Percentiles rank a stretch among this genome's conserved stretches.
phyloP scores from a whole-genome alignment of 495 filamentous ascomycete species.

The Hyaloscypha finlandica region DNA sequence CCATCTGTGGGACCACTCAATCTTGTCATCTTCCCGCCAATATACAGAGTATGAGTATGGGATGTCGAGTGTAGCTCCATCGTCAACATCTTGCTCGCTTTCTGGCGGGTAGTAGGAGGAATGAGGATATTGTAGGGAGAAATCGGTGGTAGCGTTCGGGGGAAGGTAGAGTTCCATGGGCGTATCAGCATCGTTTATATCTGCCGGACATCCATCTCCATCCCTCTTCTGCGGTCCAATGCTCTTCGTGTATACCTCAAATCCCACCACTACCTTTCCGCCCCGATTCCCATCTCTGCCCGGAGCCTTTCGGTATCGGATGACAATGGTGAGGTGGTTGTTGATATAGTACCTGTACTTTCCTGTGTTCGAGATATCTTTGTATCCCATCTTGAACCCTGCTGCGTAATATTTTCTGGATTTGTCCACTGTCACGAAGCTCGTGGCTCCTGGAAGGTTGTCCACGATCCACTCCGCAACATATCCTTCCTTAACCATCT shows the following conservation, averaged over 20 bases:
- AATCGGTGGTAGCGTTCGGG: slow-evolving; percentile 51
- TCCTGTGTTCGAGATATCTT: slow-evolving; percentile 60
- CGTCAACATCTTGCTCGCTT: slow-evolving; percentile 51
- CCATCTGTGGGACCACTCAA: slow-evolving; percentile 90
- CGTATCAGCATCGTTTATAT: slow-evolving; percentile 61
- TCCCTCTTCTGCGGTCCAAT: slow-evolving; percentile 61
- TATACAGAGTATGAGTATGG: slow-evolving; percentile 94
- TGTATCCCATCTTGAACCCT: slow-evolving; percentile 91
- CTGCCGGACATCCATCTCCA: slow-evolving; percentile 64
- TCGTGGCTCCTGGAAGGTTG: slow-evolving; percentile 90
- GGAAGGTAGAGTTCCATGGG: slow-evolving; percentile 69
- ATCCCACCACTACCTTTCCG: slow-evolving; percentile 84
- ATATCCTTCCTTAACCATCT: slow-evolving; percentile 81
- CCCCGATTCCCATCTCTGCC: slow-evolving; percentile 66
- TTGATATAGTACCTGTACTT: slow-evolving; percentile 77
- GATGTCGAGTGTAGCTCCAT: slow-evolving; percentile 71
- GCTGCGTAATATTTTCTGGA: slow-evolving; percentile 89
- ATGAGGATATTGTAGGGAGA: slow-evolving; percentile 57
- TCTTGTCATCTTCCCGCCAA: slow-evolving; percentile 78
- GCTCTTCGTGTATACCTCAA: slow-evolving; percentile 92
- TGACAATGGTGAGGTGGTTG: slow-evolving; percentile 88
- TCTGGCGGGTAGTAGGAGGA: slow-evolving; percentile 59
- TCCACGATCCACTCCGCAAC: slow-evolving; percentile 96
- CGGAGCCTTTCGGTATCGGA: slow-evolving; percentile 78
- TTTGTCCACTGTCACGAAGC: slow-evolving; percentile 89